Evolutionary conservation across 2,329 filamentous ascomycete genomes (phyloP), one percentile per base, ranked within the genome.

Genomic region (Delphinella strobiligena): DNA sequence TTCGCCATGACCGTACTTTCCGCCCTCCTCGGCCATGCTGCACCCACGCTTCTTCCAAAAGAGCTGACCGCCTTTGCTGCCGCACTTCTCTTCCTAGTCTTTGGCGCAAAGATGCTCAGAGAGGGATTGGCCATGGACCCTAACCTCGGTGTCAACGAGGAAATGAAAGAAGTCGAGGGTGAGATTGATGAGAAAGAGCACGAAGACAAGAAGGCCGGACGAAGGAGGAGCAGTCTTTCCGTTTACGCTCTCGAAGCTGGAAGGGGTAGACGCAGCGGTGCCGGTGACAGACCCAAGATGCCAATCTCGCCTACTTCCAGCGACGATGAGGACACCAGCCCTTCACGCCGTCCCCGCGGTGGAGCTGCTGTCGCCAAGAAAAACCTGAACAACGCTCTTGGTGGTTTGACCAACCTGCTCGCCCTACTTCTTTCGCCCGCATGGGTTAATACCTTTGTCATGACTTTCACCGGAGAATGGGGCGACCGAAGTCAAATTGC

Each of bases 391-490:
- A 34, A 61, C 55, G 34, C 65, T 8, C 45, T 74, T n/a, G 57
- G 71, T 15, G 88, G 91, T 1, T 65, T 95, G 17, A 78, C 79
- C 59, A 98, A 98, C 53, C 74, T 98, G 3, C 76, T 87, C 46
- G 87, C 84, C 9, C 69, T 98, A 5, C 72, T 98, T 4, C 71
- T 98, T 30, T 94, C 85, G 61, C 91, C 91, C 1, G 91, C 88
- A 1, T 98, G 91, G 91, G 91, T 98, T 11, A 89, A 96, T 63
- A 98, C 91, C 0, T 98, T 98, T 57, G 76, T 93, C 51, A 98
- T 98, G 91, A 98, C 91, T 2, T 98, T 98, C 64, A 66, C 98
- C 19, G 91, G 91, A 31, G 91, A 98, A 61, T 98, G 91, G 91
- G 91, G 91, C 42, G 91, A 98, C 55, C 78, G 91, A 50, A 93